Conservation (phyloP, 805 yeast species). For the Candida anglica region DNA sequence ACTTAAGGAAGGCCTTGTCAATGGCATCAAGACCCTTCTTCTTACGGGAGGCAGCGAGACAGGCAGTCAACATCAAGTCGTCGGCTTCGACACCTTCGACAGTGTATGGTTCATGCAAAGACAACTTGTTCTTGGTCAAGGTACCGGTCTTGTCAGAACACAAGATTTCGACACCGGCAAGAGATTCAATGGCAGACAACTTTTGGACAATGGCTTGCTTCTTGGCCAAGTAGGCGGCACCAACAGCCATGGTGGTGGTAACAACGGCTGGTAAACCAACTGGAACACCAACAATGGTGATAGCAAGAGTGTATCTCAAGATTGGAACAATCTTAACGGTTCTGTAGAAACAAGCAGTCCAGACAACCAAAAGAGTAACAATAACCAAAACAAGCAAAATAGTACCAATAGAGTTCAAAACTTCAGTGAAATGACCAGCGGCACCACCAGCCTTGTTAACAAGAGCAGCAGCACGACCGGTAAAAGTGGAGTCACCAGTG, state of each 20-base stretch:
- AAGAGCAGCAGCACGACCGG: constrained; percentile 96
- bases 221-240: constrained; percentile 98
- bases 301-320: constrained; percentile 89
- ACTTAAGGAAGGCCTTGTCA: constrained; percentile 93
- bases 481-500: constrained; percentile 93
- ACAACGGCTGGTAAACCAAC: constrained; percentile 98
- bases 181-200: constrained; percentile 92
- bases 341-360: constrained; percentile 95
- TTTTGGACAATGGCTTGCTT: constrained; percentile 97
- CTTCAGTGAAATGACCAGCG: constrained; percentile 95
- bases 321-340: constrained; percentile 80
- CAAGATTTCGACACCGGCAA: constrained; percentile 96
- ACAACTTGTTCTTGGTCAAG: constrained; percentile 92
- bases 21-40: constrained; percentile 97
- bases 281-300: constrained; percentile 97
- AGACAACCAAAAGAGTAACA: constrained; percentile 80
- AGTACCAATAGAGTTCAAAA: constrained; percentile 96
- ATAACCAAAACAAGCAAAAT: constrained; percentile 84
- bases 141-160: constrained; percentile 99
- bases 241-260: constrained; percentile 99
- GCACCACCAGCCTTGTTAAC: constrained; percentile 94
- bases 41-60: constrained; percentile 97
- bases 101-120: constrained; percentile 95
- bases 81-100: constrained; percentile 96
- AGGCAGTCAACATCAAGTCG: constrained; percentile 94